Percentiles rank a stretch among this genome's conserved stretches.
Conservation (phyloP, 169 alveolate genomes). For the Haemoproteus tartakovskyi region DNA sequence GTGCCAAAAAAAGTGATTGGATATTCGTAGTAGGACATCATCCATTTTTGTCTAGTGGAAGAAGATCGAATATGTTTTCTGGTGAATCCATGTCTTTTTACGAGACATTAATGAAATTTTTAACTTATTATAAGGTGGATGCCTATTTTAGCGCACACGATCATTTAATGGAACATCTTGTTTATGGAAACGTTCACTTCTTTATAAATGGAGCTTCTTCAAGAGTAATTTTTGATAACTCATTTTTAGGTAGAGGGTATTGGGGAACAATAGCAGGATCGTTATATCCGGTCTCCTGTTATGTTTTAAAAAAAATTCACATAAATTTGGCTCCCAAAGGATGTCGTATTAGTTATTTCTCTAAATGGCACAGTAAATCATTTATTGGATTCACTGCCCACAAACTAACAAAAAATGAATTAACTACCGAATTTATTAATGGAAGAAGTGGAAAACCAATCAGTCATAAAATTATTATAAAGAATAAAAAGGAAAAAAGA, state of each 20-base stretch:
- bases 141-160: conserved; percentile 62
- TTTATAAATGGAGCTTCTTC: conserved; percentile 61
- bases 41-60: conserved; percentile 63
- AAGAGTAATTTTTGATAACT: conserved; percentile 56
- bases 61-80: conserved; percentile 54
- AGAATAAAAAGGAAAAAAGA: conserved; percentile 43
- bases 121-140: conserved; percentile 47
- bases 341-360: conserved; percentile 19
- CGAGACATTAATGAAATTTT: conserved; percentile 38
- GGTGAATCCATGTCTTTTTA: conserved; percentile 52
- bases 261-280: conserved; percentile 31
- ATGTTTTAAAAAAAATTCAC: conserved; percentile 36
- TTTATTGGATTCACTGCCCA: conserved; percentile 51
- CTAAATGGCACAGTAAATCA: conserved; percentile 49
- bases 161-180: conserved; percentile 60
- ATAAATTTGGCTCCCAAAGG: conserved; percentile 33
- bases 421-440: conserved; percentile 45
- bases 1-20: conserved; percentile 62
- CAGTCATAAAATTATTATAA: conserved; percentile 40
- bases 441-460: conserved; percentile 50
- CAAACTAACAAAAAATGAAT: conserved; percentile 38
- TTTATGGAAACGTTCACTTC: conserved; percentile 22
- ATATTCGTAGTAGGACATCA: conserved; percentile 61
- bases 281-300: conserved; percentile 46
- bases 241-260: conserved; percentile 51